Conservation (phyloP, 2,329 filamentous ascomycete genomes). For the Fusarium redolens region DNA sequence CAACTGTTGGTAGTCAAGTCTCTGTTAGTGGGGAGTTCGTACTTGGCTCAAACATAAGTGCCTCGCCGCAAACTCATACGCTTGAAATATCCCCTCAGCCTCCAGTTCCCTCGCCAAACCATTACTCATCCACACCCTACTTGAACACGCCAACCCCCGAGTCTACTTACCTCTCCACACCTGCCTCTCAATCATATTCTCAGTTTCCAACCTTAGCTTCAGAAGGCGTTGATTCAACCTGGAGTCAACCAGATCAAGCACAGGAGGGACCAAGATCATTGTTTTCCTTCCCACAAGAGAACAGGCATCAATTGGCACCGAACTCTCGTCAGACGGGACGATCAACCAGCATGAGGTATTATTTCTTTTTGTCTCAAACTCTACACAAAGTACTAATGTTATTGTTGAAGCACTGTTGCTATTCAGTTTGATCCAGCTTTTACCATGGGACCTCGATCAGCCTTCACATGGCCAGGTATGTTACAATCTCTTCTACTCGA, state of each 20-base stretch:
- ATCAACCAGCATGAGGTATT: conserved; percentile 42
- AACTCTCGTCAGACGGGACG: conserved; percentile 23
- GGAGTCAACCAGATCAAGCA: conserved; percentile 37
- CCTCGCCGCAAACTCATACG: conserved; percentile 40
- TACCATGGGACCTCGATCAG: conserved; percentile 62
- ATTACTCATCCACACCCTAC: conserved; percentile 41
- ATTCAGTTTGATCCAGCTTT: conserved; percentile 64
- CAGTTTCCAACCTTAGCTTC: conserved; percentile 40
- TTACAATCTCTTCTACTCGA: conserved; percentile 1
- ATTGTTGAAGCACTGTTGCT: conserved; percentile 57
- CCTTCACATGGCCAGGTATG: conserved; percentile 64
- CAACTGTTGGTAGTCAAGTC: conserved; percentile 38
- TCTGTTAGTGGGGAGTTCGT: conserved; percentile 38
- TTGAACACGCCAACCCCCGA: conserved; percentile 39
- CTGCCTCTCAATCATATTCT: conserved; percentile 42
- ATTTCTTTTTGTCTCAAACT: neutral
- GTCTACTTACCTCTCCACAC: conserved; percentile 42
- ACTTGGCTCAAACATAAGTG: conserved; percentile 36
- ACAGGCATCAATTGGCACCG: conserved; percentile 26
- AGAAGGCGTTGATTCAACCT: conserved; percentile 36
- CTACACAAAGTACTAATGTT: conserved; percentile 20
- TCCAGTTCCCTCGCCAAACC: conserved; percentile 38
- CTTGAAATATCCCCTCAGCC: conserved; percentile 36
- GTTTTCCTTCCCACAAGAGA: conserved; percentile 30
- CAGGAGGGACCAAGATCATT: conserved; percentile 33